Conservation (phyloP, 495 filamentous ascomycete genomes). For the Neurospora sp. region DNA sequence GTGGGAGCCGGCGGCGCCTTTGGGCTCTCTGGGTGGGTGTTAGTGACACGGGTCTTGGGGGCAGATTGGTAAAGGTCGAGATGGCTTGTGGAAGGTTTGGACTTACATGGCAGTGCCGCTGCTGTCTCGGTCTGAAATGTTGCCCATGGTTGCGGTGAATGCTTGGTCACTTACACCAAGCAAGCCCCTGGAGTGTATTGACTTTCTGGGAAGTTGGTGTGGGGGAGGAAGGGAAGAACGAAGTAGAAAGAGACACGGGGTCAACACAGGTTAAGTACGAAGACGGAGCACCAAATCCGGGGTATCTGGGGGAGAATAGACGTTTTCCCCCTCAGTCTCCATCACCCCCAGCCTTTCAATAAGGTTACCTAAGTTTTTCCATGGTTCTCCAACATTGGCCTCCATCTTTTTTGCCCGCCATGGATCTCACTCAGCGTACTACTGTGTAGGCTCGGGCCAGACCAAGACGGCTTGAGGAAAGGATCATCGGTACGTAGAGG, state of each 20-base stretch:
- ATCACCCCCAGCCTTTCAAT: background rate
- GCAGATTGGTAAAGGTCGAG: too few relatives aligned
- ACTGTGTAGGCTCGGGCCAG: background rate
- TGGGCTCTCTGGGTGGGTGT: constrained; percentile 12
- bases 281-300: background rate
- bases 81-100: background rate
- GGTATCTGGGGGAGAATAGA: background rate
- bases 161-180: background rate
- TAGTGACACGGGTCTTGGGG: background rate
- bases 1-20: constrained; percentile 22
- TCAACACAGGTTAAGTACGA: background rate
- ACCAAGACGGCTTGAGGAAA: background rate
- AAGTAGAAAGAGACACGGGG: background rate
- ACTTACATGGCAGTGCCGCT: background rate
- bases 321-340: background rate
- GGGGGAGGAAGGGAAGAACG: background rate
- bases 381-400: background rate
- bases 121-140: background rate
- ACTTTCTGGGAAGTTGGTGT: background rate
- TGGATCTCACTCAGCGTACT: background rate
- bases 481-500: background rate
- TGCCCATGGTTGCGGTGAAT: background rate
- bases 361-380: background rate
- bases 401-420: background rate
- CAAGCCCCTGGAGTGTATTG: background rate